These are phyloP conservation scores for Pythium oligandrum DNA, from an alignment of 352 stramenopile species.

Conservation along the genomic window DNA sequence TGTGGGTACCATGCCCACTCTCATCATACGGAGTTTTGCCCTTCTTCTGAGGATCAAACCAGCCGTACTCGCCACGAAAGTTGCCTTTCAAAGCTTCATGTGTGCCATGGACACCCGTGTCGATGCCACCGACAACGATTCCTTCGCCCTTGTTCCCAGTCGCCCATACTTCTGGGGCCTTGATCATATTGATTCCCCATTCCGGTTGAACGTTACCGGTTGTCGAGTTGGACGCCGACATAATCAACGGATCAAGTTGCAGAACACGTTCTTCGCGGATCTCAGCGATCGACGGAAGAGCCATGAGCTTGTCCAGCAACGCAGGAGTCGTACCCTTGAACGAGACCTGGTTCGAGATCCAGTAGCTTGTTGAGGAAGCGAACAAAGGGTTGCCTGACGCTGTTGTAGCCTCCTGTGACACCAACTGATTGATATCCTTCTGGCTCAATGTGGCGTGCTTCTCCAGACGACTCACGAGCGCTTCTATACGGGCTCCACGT, in stretches of 20 bases:
- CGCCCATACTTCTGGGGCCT: conserved; percentile 14
- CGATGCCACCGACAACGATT: conserved; percentile 22
- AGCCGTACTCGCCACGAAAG: conserved; percentile 19
- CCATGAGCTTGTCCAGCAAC: conserved; percentile 14
- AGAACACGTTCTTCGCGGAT: conserved; percentile 16
- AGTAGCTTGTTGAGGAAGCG: conserved; percentile 8
- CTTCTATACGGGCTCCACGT: conserved; percentile 14
- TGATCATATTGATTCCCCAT: conserved; percentile 20
- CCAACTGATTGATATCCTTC: background rate
- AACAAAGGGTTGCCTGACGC: conserved; percentile 5
- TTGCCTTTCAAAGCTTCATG: conserved; percentile 20
- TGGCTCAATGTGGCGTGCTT: conserved; percentile 2
- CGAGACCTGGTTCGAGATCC: conserved; percentile 14
- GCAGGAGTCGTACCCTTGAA: conserved; percentile 12
- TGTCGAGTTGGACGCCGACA: background rate
- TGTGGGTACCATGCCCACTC: conserved; percentile 7
- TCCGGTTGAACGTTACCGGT: background rate
- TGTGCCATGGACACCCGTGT: conserved; percentile 17
- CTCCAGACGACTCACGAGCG: conserved; percentile 4
- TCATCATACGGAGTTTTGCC: conserved; percentile 10
- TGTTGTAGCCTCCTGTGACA: conserved; percentile 11
- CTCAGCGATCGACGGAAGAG: conserved; percentile 3
- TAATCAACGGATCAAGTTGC: background rate
- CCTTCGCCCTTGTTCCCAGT: conserved; percentile 7
- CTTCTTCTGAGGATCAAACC: conserved; percentile 23